phyloP scores from a whole-genome alignment of 257 asterid species.

The Striga asiatica region DNA sequence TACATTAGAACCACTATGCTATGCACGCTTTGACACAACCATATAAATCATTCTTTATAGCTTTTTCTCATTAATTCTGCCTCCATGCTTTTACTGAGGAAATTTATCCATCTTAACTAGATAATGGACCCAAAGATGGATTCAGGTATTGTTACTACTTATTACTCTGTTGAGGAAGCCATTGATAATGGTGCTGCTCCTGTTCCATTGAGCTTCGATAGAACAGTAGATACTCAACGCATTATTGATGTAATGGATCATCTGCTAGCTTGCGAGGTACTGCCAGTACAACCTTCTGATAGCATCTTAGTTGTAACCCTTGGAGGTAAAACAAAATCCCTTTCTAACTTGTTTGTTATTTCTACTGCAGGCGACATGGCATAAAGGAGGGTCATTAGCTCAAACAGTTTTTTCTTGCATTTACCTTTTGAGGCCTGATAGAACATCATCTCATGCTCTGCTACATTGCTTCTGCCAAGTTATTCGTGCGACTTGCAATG shows the following conservation, averaged over 20 bases:
- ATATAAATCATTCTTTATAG: no score
- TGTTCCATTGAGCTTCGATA: conserved; percentile 80
- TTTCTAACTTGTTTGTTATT: conserved; percentile 9
- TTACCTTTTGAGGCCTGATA: conserved; percentile 86
- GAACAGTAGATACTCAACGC: conserved; percentile 54
- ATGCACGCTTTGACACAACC: no score
- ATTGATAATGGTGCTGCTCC: conserved; percentile 97
- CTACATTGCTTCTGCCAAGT: conserved; percentile 84
- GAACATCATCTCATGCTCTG: conserved; percentile 74
- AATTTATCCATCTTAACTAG: conserved; percentile 31
- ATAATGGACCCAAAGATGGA: conserved; percentile 99
- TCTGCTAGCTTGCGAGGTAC: conserved; percentile 94
- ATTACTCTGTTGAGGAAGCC: conserved; percentile 92
- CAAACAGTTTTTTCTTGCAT: conserved; percentile 91
- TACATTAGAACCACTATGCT: no score
- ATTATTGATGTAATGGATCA: conserved; percentile 89
- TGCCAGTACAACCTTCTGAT: conserved; percentile 10
- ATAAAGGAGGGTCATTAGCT: conserved; percentile 89
- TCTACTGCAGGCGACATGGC: conserved; percentile 92
- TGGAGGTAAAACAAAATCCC: conserved; percentile 3
- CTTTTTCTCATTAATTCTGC: no score
- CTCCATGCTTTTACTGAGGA: conserved; percentile 17
- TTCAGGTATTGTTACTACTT: conserved; percentile 92
- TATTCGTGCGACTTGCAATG: conserved; percentile 74
- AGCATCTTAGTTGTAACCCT: neutral